Evolutionary conservation across 805 yeast genomes (phyloP).

Genomic region (Saturnispora silvae): DNA sequence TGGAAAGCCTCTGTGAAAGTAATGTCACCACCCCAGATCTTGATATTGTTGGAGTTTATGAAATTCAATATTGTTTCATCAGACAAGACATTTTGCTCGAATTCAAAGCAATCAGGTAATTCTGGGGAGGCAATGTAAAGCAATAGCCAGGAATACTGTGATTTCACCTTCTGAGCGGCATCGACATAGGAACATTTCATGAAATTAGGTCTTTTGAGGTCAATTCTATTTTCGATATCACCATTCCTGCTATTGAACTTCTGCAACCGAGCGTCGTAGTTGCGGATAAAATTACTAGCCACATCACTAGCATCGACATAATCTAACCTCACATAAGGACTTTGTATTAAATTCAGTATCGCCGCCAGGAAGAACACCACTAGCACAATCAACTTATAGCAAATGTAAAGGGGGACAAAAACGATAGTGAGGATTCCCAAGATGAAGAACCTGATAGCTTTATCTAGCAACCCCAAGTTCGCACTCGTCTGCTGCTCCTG

Average conservation of each 20-base stretch:
- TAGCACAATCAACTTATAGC: constrained; percentile 15
- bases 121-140: constrained; percentile 65
- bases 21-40: constrained; percentile 85
- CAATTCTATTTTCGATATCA: constrained; percentile 11
- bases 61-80: constrained; percentile 38
- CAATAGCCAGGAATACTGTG: constrained; percentile 60
- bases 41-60: constrained; percentile 38
- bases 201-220: constrained; percentile 31
- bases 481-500: too few relatives aligned
- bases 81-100: constrained; percentile 45
- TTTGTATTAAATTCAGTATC: constrained; percentile 15
- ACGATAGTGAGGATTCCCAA: constrained; percentile 12
- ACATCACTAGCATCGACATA: constrained; percentile 24
- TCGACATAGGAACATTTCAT: constrained; percentile 71
- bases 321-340: constrained; percentile 16
- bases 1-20: constrained; percentile 77
- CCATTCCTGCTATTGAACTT: not conserved
- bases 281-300: constrained; percentile 24
- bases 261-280: constrained; percentile 24
- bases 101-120: constrained; percentile 48
- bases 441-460: too few relatives aligned
- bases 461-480: too few relatives aligned
- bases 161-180: constrained; percentile 61
- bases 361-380: constrained; percentile 18
- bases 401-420: constrained; percentile 19